Conservation (phyloP, 345 rosid genomes). For the Bruguiera sexangula region DNA sequence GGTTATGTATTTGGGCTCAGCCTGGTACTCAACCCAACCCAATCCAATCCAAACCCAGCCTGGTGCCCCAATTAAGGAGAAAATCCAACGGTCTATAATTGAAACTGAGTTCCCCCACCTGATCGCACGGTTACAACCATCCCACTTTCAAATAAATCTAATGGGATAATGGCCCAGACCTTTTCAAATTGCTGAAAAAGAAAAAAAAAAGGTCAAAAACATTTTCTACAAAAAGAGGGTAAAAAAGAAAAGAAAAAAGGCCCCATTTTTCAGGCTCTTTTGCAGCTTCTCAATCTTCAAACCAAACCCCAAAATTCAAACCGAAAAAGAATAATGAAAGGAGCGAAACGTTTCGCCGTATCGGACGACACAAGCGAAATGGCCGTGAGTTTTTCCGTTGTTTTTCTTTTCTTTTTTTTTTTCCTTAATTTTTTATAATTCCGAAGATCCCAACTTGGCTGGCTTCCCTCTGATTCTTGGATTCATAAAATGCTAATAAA, state of each 20-base stretch:
- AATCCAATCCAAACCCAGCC: neutral
- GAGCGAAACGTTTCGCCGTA: conserved; percentile 58
- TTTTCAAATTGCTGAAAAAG: neutral
- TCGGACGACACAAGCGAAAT: conserved; percentile 55
- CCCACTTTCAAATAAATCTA: conserved; percentile 9
- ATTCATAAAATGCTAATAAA: neutral
- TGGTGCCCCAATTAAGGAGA: neutral
- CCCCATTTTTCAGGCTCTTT: neutral
- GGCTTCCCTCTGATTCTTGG: neutral
- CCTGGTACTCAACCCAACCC: neutral
- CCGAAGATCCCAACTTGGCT: conserved; percentile 23
- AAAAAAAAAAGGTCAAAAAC: conserved; percentile 8
- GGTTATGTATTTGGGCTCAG: too few relatives aligned
- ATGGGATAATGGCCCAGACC: neutral
- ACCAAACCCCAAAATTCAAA: neutral
- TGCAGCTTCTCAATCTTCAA: conserved; percentile 2
- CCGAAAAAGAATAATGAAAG: conserved; percentile 45
- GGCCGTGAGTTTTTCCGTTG: conserved; percentile 43
- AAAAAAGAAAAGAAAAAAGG: neutral
- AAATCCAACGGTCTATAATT: conserved; percentile 32
- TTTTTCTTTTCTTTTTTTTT: neutral
- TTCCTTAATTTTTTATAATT: neutral
- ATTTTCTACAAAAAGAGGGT: neutral
- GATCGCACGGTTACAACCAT: conserved; percentile 34
- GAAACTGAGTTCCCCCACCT: conserved; percentile 39